Percentiles rank a stretch among this genome's conserved stretches.
These are phyloP conservation scores for Aspergillus clavatus DNA, from an alignment of 2,329 filamentous ascomycete genomes.

Conservation along the genomic window DNA sequence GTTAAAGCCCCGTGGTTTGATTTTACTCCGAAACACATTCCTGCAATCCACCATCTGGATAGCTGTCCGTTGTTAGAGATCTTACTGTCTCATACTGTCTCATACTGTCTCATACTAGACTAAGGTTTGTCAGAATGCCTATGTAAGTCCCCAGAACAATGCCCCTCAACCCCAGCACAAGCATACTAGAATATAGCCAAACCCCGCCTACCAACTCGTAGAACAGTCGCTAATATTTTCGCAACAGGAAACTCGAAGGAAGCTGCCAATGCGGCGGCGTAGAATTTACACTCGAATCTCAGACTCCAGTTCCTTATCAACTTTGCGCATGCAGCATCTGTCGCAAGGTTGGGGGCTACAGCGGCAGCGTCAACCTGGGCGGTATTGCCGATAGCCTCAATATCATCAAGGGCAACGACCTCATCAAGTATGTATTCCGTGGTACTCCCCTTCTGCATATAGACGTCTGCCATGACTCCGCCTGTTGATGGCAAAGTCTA, in stretches of 20 bases:
- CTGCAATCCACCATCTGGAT: no score
- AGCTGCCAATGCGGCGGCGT: slow-evolving; percentile 48
- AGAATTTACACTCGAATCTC: slow-evolving; percentile 44
- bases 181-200: not conserved
- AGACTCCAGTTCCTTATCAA: slow-evolving; percentile 47
- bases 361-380: slow-evolving; percentile 45
- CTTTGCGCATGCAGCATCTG: slow-evolving; percentile 48
- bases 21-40: not conserved
- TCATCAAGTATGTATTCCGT: slow-evolving; percentile 42
- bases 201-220: not conserved
- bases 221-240: slow-evolving; percentile 6
- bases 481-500: no score
- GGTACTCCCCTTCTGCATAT: no score
- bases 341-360: slow-evolving; percentile 44
- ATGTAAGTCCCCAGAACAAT: not conserved
- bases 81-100: no score
- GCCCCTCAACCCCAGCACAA: not conserved
- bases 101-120: not conserved
- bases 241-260: slow-evolving; percentile 43
- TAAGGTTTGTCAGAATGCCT: not conserved
- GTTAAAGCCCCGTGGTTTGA: slow-evolving; percentile 1
- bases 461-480: no score
- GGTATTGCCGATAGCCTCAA: slow-evolving; percentile 41
- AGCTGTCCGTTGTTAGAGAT: no score
- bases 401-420: slow-evolving; percentile 38